Evolutionary conservation across 2,329 filamentous ascomycete genomes (phyloP), one percentile per base, ranked within the genome.

Genomic region (Rosellinia necatrix): DNA sequence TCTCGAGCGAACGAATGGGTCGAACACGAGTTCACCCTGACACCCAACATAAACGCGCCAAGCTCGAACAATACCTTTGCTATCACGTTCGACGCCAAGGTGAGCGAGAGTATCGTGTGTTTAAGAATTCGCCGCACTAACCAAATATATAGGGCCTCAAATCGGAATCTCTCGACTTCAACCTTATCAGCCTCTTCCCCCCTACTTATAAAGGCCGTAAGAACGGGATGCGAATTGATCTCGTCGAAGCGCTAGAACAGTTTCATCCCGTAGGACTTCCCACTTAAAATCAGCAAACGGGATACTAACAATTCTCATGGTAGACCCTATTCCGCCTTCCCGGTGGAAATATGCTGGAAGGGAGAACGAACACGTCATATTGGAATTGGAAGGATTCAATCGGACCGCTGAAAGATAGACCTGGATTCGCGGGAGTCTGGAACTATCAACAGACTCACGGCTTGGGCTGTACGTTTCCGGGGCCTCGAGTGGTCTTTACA

Each of bases 301-400:
- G 24, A 21, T 24, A 21, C 51, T 58, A 6, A 62, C 46, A 29
- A 22, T 41, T 24, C 2, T n/a, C 7, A 4, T 4, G 38, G 6
- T 13, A 74, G 71, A 78, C 77, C n/a, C 81, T 88, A 62, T 76
- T 89, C 40, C 79, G 87, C 13, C 81, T 88, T 55, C 86, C 86
- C 0, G 87, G 87, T 5, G 86, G 84, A 7, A 87, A 86, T 66
- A 86, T 85, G 74, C 70, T 87, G 2, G 78, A 81, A 64, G 79
- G 79, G 0, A 65, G 71, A 42, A 75, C 71, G 21, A 74, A 76
- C 59, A 66, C 64, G 37, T 74, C 71, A 3, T 76, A 70, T 64
- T 81, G 79, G 78, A 73, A 81, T 63, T 81, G 79, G 79, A 79
- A 80, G 61, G 70, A 82, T 49, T 80, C 79, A 0, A 71, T 85